Base-by-base conservation (phyloP, 805 yeast genomes). In the Candida nitratophila region DNA sequence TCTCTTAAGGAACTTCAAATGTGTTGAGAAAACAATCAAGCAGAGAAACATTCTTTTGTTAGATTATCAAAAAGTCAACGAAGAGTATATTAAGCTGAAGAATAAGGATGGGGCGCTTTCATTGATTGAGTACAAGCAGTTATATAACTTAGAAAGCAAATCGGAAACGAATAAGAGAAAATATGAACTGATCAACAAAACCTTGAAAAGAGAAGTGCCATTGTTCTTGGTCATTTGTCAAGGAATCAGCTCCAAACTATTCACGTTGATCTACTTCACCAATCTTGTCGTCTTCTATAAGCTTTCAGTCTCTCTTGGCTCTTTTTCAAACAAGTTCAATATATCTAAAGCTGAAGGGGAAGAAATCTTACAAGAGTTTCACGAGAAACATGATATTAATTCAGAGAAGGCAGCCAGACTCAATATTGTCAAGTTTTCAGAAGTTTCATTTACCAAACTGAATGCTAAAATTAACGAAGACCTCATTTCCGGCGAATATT, bases 191-290 rank as follows among this genome's bases (percentile, higher is more conserved):
- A 47, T 66, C 31, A 74, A 76, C 52, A 47, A 52, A 4, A 41
- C 50, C 3, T 59, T 79, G 47, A 74, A 74, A 45, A 46, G 45
- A 27, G 83, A 77, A 36, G 51, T 79, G 1, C 81, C 83, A 0
- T 40, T 47, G 3, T 71, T 76, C 40, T 63, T 71, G 44, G 64
- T 6, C 42, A 44, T 27, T 32, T 49, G 35, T 34, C 45, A 24
- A 29, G 31, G 12, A 11, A 20, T 70, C 21, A 52, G 69, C 34
- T 53, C 56, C 21, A 67, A 66, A 4, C 40, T 72, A 4, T 59
- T 66, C 26, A 44, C 50, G 3, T 52, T 63, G 45, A 45, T 34
- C 20, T 34, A 34, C 20, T 34, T 37, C 47, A 22, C 29, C 21
- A 5, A 39, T 50, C 16, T 19, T 33, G 15, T 50, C 43, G 15